phyloP scores from a whole-genome alignment of 805 yeast species.

The Teunomyces pallodes region DNA sequence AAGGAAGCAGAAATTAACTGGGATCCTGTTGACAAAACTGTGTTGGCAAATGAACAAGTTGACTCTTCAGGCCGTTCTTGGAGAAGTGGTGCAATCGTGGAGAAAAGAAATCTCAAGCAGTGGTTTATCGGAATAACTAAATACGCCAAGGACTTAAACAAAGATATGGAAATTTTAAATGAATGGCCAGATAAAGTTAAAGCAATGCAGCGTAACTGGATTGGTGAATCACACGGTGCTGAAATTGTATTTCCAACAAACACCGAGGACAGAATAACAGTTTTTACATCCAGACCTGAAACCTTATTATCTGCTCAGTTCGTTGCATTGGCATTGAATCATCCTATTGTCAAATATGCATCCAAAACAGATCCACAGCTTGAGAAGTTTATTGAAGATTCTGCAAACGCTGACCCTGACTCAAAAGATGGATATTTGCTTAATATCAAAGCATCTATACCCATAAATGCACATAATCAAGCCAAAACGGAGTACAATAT shows the following conservation, averaged over 20 bases:
- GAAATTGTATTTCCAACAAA: slow-evolving; percentile 52
- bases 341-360: slow-evolving; percentile 50
- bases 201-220: slow-evolving; percentile 92
- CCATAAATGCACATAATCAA: slow-evolving; percentile 44
- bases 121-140: slow-evolving; percentile 93
- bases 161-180: slow-evolving; percentile 58
- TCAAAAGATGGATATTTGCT: slow-evolving; percentile 58
- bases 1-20: slow-evolving; percentile 89
- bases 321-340: slow-evolving; percentile 72
- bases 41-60: slow-evolving; percentile 93
- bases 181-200: slow-evolving; percentile 90
- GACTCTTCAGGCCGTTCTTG: slow-evolving; percentile 88
- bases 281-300: slow-evolving; percentile 89
- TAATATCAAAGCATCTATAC: slow-evolving; percentile 50
- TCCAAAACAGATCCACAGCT: slow-evolving; percentile 42
- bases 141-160: slow-evolving; percentile 64
- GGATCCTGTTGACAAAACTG: slow-evolving; percentile 97
- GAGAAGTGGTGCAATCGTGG: slow-evolving; percentile 96
- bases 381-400: slow-evolving; percentile 48
- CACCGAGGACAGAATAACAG: slow-evolving; percentile 32
- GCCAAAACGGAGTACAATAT: slow-evolving; percentile 25
- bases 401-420: slow-evolving; percentile 35
- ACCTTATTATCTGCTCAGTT: slow-evolving; percentile 82
- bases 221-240: slow-evolving; percentile 83
- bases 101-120: slow-evolving; percentile 75